Percentiles rank a stretch among this genome's conserved stretches.
phyloP scores from a whole-genome alignment of 148 eudicot genomes.

The Diospyros lotus region DNA sequence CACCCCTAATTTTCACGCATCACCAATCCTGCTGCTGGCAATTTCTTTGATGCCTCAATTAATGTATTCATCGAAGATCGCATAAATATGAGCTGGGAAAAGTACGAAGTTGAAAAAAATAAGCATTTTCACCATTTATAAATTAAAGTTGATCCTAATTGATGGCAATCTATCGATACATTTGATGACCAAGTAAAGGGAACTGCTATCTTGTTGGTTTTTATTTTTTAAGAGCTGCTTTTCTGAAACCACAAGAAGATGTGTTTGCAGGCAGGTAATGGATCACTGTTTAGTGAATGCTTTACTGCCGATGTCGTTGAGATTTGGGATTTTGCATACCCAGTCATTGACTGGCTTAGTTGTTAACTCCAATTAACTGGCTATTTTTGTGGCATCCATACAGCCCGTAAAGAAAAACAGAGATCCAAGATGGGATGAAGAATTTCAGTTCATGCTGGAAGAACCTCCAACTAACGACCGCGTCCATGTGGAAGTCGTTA shows the following conservation, averaged over 20 bases:
- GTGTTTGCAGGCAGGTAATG: background rate
- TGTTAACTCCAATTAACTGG: background rate
- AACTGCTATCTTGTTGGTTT: too few species aligned
- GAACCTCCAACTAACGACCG: conserved; percentile 46
- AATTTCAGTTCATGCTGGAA: conserved; percentile 45
- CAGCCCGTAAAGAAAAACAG: conserved; percentile 52
- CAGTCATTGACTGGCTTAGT: background rate
- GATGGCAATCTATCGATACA: background rate
- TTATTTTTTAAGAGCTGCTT: too few species aligned
- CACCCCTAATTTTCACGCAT: too few species aligned
- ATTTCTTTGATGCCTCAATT: background rate
- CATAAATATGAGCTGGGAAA: background rate
- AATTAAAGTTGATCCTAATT: background rate
- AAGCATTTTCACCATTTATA: background rate
- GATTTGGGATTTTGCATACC: too few species aligned
- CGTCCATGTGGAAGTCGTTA: conserved; percentile 43
- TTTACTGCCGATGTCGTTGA: background rate
- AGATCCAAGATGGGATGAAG: conserved; percentile 58
- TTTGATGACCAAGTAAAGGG: too few species aligned
- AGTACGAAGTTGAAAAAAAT: background rate
- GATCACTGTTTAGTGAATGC: background rate
- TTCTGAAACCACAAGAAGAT: background rate
- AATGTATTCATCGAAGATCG: background rate
- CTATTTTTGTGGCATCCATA: conserved; percentile 1
- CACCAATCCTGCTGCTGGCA: background rate